Percentiles rank a stretch among this genome's conserved stretches.
phyloP scores from a whole-genome alignment of 2,329 filamentous ascomycete genomes.

The Aspergillus glaucus region DNA sequence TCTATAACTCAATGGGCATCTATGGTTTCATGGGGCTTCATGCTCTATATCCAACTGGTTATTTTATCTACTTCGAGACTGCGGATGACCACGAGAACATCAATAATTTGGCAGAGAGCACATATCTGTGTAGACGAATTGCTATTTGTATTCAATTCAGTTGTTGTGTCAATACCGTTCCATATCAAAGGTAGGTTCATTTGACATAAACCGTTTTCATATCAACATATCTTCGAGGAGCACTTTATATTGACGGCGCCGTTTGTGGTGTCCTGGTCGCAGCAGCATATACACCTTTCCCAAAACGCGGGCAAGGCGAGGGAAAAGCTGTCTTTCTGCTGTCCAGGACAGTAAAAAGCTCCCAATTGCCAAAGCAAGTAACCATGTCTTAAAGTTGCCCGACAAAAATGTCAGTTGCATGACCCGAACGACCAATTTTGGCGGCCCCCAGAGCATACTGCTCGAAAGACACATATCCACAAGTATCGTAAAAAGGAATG shows the following conservation, averaged over 20 bases:
- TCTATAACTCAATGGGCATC: no score
- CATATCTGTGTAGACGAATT: background rate
- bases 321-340: conserved; percentile 66
- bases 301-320: conserved; percentile 59
- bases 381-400: conserved; percentile 62
- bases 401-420: conserved; percentile 86
- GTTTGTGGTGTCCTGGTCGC: conserved; percentile 57
- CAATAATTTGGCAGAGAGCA: no score
- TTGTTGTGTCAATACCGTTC: background rate
- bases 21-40: no score
- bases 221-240: conserved; percentile 61
- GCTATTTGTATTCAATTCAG: background rate
- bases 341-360: conserved; percentile 66
- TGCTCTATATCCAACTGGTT: no score
- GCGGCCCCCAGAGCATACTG: conserved; percentile 76
- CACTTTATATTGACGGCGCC: conserved; percentile 81
- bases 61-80: no score
- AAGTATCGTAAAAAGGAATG: conserved; percentile 73
- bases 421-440: conserved; percentile 58
- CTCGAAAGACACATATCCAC: conserved; percentile 60
- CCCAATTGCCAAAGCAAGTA: conserved; percentile 62
- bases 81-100: no score
- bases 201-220: conserved; percentile 1
- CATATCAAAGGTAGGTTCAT: background rate
- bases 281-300: conserved; percentile 57